These are phyloP conservation scores for Erigeron canadensis DNA, from an alignment of 129 eudicot genomes.

Conservation along the genomic window DNA sequence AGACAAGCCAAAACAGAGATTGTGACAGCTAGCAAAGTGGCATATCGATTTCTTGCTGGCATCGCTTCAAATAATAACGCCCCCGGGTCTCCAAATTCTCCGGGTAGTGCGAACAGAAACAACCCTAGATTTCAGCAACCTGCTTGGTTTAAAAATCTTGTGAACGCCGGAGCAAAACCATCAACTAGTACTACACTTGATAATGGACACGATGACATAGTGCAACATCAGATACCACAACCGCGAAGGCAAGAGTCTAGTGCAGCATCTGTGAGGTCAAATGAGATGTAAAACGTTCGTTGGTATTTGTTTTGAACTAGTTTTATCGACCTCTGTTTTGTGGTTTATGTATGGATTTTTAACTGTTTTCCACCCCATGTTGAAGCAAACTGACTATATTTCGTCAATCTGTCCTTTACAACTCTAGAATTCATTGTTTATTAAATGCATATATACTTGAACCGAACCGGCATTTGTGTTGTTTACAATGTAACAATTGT, in stretches of 20 bases:
- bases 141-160: constrained; percentile 81
- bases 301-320: constrained; percentile 25
- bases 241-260: constrained; percentile 34
- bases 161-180: constrained; percentile 73
- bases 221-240: constrained; percentile 26
- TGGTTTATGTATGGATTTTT: constrained; percentile 24
- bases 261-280: constrained; percentile 36
- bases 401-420: no score
- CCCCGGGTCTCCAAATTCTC: constrained; percentile 43
- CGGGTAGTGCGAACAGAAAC: constrained; percentile 45
- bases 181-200: constrained; percentile 61
- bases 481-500: no score
- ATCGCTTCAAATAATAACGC: constrained; percentile 50
- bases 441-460: constrained; percentile 20
- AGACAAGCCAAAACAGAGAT: constrained; percentile 98
- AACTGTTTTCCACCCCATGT: constrained; percentile 20
- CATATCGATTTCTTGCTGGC: constrained; percentile 81
- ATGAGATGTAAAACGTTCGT: constrained; percentile 25
- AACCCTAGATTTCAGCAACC: constrained; percentile 69
- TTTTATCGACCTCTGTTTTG: constrained; percentile 20
- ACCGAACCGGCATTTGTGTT: no score
- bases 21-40: constrained; percentile 91
- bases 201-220: constrained; percentile 35
- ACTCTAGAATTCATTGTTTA: neutral
- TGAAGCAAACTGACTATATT: constrained; percentile 16